A percentile compares a stretch with the other conserved stretches of the same genome.
phyloP scores from a whole-genome alignment of 208 protist genomes.

The Wallacemonas sp. region DNA sequence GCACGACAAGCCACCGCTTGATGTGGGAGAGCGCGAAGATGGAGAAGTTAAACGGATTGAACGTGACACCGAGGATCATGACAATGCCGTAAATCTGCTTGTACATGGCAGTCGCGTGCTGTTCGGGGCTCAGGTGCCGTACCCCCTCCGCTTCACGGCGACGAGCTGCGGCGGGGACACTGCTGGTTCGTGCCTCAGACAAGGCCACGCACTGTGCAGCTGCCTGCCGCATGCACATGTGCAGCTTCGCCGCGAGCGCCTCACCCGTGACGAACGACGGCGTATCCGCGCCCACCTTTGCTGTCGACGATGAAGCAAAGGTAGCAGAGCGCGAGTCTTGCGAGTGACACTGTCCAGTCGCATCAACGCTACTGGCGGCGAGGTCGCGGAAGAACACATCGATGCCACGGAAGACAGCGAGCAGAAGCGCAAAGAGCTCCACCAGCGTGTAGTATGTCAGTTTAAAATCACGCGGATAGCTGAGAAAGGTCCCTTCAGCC shows the following conservation, averaged over 20 bases:
- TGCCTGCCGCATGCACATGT: neutral
- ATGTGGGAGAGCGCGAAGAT: conserved; percentile 57
- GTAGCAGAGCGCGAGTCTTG: no score
- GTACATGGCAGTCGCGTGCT: conserved; percentile 32
- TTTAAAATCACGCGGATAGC: conserved; percentile 62
- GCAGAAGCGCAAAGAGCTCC: conserved; percentile 55
- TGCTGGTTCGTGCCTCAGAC: neutral
- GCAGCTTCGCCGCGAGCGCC: neutral
- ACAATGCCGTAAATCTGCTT: conserved; percentile 67
- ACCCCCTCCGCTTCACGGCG: no score
- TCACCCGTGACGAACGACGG: neutral
- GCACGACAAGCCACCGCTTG: conserved; percentile 74
- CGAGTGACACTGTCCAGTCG: no score
- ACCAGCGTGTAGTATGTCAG: conserved; percentile 52
- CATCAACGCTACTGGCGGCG: neutral
- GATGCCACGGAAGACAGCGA: conserved; percentile 34
- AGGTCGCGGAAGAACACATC: conserved; percentile 19
- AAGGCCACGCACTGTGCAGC: neutral
- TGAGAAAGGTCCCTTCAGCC: conserved; percentile 12
- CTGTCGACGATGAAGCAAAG: neutral
- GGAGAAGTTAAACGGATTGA: conserved; percentile 80
- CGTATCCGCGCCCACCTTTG: neutral
- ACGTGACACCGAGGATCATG: conserved; percentile 79
- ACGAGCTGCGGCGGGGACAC: no score
- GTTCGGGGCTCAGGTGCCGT: neutral